phyloP scores from a whole-genome alignment of 1,284 basidiomycete genomes.

The Hymenochaete sp. region DNA sequence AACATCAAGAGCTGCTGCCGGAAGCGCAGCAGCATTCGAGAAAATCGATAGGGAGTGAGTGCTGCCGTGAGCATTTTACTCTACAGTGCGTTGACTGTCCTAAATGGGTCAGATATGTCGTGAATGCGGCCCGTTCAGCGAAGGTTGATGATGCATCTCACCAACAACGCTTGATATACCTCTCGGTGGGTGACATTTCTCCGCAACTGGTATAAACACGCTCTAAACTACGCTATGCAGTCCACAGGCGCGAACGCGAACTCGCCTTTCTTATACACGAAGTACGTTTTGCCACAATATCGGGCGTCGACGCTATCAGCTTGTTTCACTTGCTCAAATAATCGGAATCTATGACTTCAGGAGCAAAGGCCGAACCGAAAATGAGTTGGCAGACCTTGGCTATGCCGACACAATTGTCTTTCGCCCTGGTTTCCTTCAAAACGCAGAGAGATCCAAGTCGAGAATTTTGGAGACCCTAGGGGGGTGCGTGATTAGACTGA shows the following conservation, averaged over 20 bases:
- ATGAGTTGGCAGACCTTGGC: conserved; percentile 28
- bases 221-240: conserved; percentile 13
- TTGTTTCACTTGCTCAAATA: neutral
- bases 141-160: conserved; percentile 19
- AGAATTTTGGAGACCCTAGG: conserved; percentile 22
- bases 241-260: conserved; percentile 22
- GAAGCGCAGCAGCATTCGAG: conserved; percentile 28
- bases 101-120: conserved; percentile 25
- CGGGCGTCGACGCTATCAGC: neutral
- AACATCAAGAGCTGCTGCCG: conserved; percentile 29
- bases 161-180: conserved; percentile 29
- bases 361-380: conserved; percentile 34
- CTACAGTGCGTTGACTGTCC: neutral
- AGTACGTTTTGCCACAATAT: conserved; percentile 13
- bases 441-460: conserved; percentile 16
- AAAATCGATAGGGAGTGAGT: conserved; percentile 30
- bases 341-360: conserved; percentile 12
- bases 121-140: conserved; percentile 30
- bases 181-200: conserved; percentile 22
- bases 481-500: conserved; percentile 18
- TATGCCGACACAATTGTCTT: conserved; percentile 31
- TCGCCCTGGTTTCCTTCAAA: conserved; percentile 29
- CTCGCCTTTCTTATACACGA: conserved; percentile 24
- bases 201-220: neutral
- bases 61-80: neutral